Evolutionary conservation across 2,329 filamentous ascomycete genomes (phyloP).

Genomic region (Fusarium solani-melongenae): DNA sequence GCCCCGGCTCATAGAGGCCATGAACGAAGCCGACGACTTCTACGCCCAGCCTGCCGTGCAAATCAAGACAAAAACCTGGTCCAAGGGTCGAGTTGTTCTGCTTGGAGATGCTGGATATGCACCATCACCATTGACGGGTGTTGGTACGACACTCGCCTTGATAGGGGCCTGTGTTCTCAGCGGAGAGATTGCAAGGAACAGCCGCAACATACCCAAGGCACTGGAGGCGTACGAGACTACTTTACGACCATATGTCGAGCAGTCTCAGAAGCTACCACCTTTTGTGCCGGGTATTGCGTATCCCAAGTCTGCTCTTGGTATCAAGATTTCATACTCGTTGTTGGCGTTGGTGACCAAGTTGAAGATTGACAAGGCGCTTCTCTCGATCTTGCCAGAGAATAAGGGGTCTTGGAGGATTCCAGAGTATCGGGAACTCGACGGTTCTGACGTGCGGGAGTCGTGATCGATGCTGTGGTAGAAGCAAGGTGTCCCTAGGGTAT

Average conservation of each 20-base stretch:
- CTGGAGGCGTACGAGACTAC: constrained; percentile 53
- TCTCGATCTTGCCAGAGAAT: constrained; percentile 22
- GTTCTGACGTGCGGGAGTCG: not conserved
- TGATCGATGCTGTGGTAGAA: not conserved
- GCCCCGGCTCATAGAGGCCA: constrained; percentile 49
- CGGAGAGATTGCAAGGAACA: constrained; percentile 52
- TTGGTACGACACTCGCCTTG: constrained; percentile 59
- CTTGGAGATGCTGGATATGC: constrained; percentile 63
- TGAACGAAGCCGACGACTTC: constrained; percentile 54
- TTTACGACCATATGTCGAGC: constrained; percentile 53
- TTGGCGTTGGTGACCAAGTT: constrained; percentile 18
- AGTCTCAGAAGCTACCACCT: constrained; percentile 50
- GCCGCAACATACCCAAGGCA: constrained; percentile 41
- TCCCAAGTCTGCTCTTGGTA: constrained; percentile 42
- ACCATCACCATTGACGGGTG: constrained; percentile 58
- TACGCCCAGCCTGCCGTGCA: constrained; percentile 56
- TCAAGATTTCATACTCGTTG: constrained; percentile 37
- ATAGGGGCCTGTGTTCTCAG: constrained; percentile 63
- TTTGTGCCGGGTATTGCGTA: constrained; percentile 42
- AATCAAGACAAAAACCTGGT: constrained; percentile 53
- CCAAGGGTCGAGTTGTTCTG: constrained; percentile 52
- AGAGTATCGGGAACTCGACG: constrained; percentile 5
- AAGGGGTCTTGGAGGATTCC: constrained; percentile 26
- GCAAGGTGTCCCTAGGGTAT: not conserved
- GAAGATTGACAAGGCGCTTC: constrained; percentile 24